Evolutionary conservation across 257 asterid species (phyloP), one percentile per base, ranked within the genome.

Genomic region (Solanum gandarillasii): DNA sequence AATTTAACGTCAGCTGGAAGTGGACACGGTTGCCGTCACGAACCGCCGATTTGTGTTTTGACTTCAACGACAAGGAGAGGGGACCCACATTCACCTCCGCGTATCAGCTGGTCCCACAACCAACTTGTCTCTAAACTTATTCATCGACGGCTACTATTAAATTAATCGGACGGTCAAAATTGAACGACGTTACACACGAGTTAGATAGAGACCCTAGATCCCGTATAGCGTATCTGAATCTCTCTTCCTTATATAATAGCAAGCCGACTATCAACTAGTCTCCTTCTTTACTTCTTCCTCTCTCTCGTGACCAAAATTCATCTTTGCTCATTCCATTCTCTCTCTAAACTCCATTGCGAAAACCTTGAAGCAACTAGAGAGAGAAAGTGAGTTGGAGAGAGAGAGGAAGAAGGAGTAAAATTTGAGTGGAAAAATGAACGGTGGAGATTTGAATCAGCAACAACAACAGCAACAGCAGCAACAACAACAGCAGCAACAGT

Each of bases 391-490:
- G 3, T 5, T 71, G 81, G 81, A 67, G 60, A 83, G 83, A 62
- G 87, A 70, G 88, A 79, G 91, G 62, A 87, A 86, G 88, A 67
- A 72, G 46, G 85, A 71, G 87, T 85, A 87, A 46, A 68, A 60
- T 87, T 88, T 78, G 41, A 87, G 85, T 73, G 71, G 4, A 34
- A 74, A 4, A 5, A 95, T 94, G 97, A 95, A 94, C 96, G 96
- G 96, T 74, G 96, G 96, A 87, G 98, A 95, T 91, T 89, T 90
- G 95, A 94, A 86, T 85, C 98, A 93, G 86, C 94, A 91, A 7
- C 60, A 48, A 25, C 95, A 92, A 76, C 94, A 90, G 20, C 91
- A 48, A 25, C 95, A 92, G 73, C 94, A 90, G 20, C 91, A 89
- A 0, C 92, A 90, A 36, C 92, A 94, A 14, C 98, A 95, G 12